phyloP scores from a whole-genome alignment of 805 yeast genomes.

The Pichia rugopelliculosa region DNA sequence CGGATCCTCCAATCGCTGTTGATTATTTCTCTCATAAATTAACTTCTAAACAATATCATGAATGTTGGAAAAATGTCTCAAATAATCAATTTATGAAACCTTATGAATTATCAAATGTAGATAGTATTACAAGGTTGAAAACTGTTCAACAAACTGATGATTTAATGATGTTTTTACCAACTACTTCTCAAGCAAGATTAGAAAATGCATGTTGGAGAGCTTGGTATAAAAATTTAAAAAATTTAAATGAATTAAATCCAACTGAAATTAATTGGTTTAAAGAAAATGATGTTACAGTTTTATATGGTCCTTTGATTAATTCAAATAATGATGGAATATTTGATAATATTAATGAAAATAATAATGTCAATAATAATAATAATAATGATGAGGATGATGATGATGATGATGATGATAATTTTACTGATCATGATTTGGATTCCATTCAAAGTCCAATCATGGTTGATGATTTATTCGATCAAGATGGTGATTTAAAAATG shows the following conservation, averaged over 20 bases:
- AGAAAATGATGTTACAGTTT: slow-evolving; percentile 46
- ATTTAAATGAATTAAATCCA: slow-evolving; percentile 41
- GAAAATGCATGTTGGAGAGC: slow-evolving; percentile 92
- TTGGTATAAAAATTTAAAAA: slow-evolving; percentile 76
- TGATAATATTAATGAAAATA: neutral
- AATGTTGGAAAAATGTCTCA: slow-evolving; percentile 36
- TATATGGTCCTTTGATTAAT: slow-evolving; percentile 41
- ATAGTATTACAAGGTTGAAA: slow-evolving; percentile 17
- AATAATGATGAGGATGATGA: neutral
- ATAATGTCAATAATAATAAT: neutral
- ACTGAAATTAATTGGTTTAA: slow-evolving; percentile 46
- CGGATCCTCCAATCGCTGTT: slow-evolving; percentile 25
- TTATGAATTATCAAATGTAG: slow-evolving; percentile 25
- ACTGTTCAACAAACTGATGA: slow-evolving; percentile 26
- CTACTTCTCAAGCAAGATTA: slow-evolving; percentile 37
- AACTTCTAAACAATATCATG: slow-evolving; percentile 30
- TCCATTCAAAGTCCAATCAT: neutral
- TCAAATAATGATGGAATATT: slow-evolving; percentile 3
- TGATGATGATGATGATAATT: neutral
- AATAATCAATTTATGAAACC: slow-evolving; percentile 30
- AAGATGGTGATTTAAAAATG: neutral
- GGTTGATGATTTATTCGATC: neutral
- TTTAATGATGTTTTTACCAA: slow-evolving; percentile 28
- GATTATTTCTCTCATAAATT: slow-evolving; percentile 36
- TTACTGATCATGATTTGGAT: too few species aligned